Evolutionary conservation across 495 filamentous ascomycete species (phyloP).

Genomic region (Xylaria castorea): DNA sequence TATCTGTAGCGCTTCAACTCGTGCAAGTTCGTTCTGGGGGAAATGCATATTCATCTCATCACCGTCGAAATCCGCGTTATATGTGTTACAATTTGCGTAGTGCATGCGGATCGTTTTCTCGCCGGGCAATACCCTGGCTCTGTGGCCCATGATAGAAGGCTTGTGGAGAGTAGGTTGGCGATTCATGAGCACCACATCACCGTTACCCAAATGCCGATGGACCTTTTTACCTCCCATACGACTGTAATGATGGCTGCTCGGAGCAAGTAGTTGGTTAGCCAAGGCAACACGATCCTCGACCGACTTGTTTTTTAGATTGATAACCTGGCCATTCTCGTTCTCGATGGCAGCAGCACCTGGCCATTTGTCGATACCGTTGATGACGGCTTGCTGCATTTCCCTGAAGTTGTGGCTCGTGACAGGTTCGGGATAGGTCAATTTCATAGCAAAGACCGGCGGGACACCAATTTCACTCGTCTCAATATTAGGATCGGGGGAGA

Average conservation of each 20-base stretch:
- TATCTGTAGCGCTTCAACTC: conserved; percentile 87
- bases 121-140: conserved; percentile 86
- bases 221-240: conserved; percentile 94
- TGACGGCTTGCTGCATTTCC: conserved; percentile 93
- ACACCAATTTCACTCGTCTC: conserved; percentile 99
- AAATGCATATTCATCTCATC: conserved; percentile 99
- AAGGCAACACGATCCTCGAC: conserved; percentile 82
- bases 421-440: conserved; percentile 95
- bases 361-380: conserved; percentile 93
- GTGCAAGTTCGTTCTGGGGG: conserved; percentile 93
- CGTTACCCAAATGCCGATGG: conserved; percentile 92
- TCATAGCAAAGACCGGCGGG: conserved; percentile 93
- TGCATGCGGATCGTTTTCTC: conserved; percentile 99
- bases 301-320: conserved; percentile 85
- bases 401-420: conserved; percentile 97
- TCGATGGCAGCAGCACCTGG: conserved; percentile 94
- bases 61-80: conserved; percentile 99
- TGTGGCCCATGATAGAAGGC: conserved; percentile 99
- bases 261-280: conserved; percentile 92
- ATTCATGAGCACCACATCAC: conserved; percentile 98
- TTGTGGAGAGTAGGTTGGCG: conserved; percentile 99
- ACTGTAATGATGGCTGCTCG: conserved; percentile 74
- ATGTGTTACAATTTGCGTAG: conserved; percentile 99
- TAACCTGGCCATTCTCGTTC: conserved; percentile 90
- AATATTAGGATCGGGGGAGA: conserved; percentile 97